phyloP scores from a whole-genome alignment of 1,139 yeast genomes.

The Nadsonia commutata region DNA sequence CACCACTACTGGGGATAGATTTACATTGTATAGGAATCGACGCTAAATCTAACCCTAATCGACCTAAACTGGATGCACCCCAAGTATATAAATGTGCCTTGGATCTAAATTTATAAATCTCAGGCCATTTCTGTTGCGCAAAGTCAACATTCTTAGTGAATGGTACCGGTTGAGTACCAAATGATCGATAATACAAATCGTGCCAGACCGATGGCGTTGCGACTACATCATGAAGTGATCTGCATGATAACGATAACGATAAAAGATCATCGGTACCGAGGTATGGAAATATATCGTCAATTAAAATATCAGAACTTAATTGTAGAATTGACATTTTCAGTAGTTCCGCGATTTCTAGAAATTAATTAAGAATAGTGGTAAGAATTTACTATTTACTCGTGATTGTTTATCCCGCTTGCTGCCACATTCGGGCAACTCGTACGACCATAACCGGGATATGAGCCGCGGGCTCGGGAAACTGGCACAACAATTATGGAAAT shows the following conservation, averaged over 20 bases:
- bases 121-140: conserved; percentile 31
- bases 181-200: conserved; percentile 15
- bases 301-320: conserved; percentile 19
- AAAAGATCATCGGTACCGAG: conserved; percentile 14
- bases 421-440: too few species aligned
- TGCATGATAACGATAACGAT: conserved; percentile 13
- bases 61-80: conserved; percentile 41
- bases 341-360: too few species aligned
- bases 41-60: conserved; percentile 37
- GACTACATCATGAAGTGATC: conserved; percentile 10
- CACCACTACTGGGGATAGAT: conserved; percentile 5
- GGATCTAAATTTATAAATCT: conserved; percentile 32
- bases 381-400: too few species aligned
- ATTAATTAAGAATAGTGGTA: too few species aligned
- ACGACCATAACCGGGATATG: too few species aligned
- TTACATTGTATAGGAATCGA: conserved; percentile 9
- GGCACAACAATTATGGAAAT: too few species aligned
- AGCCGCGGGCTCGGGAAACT: too few species aligned
- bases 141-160: conserved; percentile 13
- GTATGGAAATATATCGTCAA: conserved; percentile 17
- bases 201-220: conserved; percentile 19
- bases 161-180: conserved; percentile 10
- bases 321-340: too few species aligned
- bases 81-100: conserved; percentile 41
- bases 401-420: too few species aligned